Evolutionary conservation across 805 yeast species (phyloP).

Genomic region (Spathaspora gorwiae): DNA sequence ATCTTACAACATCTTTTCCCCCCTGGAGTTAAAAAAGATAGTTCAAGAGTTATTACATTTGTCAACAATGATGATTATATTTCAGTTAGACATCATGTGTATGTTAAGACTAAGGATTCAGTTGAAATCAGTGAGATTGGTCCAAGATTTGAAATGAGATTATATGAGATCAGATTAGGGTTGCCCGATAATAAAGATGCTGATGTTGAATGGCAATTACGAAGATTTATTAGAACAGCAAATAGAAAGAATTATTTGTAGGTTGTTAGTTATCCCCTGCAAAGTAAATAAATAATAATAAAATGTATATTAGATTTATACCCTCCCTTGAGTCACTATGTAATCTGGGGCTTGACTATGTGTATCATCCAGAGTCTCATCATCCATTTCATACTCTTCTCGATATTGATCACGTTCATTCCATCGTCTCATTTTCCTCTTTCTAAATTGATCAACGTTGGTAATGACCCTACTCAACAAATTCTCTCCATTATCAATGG

Average conservation of each 20-base stretch:
- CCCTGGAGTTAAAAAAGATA: slow-evolving; percentile 89
- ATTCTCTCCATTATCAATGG: slow-evolving; percentile 9
- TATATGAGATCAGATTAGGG: slow-evolving; percentile 84
- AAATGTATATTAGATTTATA: slow-evolving; percentile 1
- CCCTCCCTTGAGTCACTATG: slow-evolving; percentile 3
- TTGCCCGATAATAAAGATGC: slow-evolving; percentile 94
- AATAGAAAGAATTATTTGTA: slow-evolving; percentile 83
- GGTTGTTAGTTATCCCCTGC: too few species aligned
- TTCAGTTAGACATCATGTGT: slow-evolving; percentile 92
- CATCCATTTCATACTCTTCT: background rate
- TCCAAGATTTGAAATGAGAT: slow-evolving; percentile 96
- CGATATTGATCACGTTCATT: background rate
- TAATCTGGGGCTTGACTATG: slow-evolving; percentile 1
- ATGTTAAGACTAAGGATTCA: slow-evolving; percentile 79
- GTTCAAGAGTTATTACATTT: slow-evolving; percentile 86
- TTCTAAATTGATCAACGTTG: slow-evolving; percentile 3
- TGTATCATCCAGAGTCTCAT: background rate
- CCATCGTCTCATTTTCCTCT: background rate
- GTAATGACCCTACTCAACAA: slow-evolving; percentile 9
- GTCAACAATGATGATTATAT: slow-evolving; percentile 88
- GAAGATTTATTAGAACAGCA: slow-evolving; percentile 92
- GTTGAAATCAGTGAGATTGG: slow-evolving; percentile 96
- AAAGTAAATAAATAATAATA: background rate
- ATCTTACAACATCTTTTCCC: slow-evolving; percentile 88
- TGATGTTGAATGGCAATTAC: slow-evolving; percentile 94